Percentiles rank a stretch among this genome's conserved stretches.
These are phyloP conservation scores for Fraxinus sp. DNA, from an alignment of 305 asterid species.

Conservation along the genomic window DNA sequence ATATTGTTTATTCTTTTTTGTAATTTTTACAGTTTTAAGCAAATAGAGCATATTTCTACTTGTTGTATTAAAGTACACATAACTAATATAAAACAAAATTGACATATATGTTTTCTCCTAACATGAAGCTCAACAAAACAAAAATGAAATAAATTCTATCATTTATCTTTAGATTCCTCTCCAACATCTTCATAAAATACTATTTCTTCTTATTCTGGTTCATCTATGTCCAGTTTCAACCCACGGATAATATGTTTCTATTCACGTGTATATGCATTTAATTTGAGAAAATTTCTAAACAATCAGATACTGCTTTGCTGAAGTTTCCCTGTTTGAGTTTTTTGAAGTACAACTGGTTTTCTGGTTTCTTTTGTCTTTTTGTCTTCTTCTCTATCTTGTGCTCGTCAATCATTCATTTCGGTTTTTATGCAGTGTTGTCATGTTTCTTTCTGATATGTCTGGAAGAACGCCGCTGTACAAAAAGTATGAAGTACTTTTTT, in stretches of 20 bases:
- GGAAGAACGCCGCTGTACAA: constrained; percentile 89
- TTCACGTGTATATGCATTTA: background rate
- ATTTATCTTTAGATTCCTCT: background rate
- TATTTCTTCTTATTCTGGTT: background rate
- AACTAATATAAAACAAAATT: background rate
- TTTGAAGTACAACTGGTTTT: constrained; percentile 8
- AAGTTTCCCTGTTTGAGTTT: constrained; percentile 9
- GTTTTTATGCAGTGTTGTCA: constrained; percentile 69
- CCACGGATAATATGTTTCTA: background rate
- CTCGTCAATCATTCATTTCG: constrained; percentile 34
- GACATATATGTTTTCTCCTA: background rate
- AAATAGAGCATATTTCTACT: background rate
- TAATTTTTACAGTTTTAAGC: background rate
- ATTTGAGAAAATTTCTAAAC: background rate
- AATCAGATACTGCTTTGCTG: background rate
- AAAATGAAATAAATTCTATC: background rate
- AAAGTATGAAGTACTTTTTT: constrained; percentile 55
- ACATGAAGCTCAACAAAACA: background rate
- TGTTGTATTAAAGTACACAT: background rate
- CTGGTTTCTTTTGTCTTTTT: background rate
- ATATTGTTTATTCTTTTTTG: background rate
- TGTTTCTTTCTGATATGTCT: constrained; percentile 93
- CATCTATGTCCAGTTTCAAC: background rate
- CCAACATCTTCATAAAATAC: background rate
- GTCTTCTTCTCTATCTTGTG: constrained; percentile 2